A percentile compares a stretch with the other conserved stretches of the same genome.
These are phyloP conservation scores for Rhodotorula sp. DNA, from an alignment of 1,284 basidiomycete species.

Conservation along the genomic window DNA sequence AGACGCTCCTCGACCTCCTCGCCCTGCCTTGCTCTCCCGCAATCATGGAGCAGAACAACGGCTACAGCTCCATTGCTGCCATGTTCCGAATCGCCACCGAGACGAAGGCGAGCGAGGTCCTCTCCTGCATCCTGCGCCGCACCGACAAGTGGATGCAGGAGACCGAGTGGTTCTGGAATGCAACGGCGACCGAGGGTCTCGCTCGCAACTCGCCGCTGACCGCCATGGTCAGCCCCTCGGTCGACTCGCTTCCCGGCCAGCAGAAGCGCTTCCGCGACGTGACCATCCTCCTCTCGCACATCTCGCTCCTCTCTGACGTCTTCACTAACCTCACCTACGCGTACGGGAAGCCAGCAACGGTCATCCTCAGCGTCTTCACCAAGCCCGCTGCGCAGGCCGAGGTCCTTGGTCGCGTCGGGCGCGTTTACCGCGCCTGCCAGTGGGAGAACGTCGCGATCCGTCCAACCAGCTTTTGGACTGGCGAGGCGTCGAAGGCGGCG, in stretches of 20 bases:
- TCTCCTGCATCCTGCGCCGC: constrained; percentile 68
- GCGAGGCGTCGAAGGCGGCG: constrained; percentile 29
- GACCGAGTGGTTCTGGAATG: constrained; percentile 70
- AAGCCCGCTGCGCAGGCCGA: constrained; percentile 55
- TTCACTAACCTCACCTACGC: constrained; percentile 81
- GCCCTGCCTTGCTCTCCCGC: constrained; percentile 83
- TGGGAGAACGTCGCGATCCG: constrained; percentile 71
- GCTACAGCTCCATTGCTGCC: constrained; percentile 79
- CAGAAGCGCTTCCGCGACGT: constrained; percentile 72
- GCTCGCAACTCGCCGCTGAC: constrained; percentile 61
- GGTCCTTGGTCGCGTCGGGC: constrained; percentile 72
- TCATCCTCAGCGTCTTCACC: constrained; percentile 73
- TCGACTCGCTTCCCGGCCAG: constrained; percentile 55
- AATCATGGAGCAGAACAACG: constrained; percentile 78
- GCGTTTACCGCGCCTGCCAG: constrained; percentile 75
- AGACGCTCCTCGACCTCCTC: constrained; percentile 72
- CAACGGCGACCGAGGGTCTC: constrained; percentile 42
- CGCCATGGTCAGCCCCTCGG: constrained; percentile 58
- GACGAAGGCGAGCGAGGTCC: constrained; percentile 72
- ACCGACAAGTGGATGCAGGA: constrained; percentile 69
- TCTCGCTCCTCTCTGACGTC: constrained; percentile 82
- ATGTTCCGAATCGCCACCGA: constrained; percentile 87
- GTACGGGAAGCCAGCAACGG: constrained; percentile 73
- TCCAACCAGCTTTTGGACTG: constrained; percentile 30
- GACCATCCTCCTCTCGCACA: constrained; percentile 73